Base-by-base conservation (phyloP, 106 monocot species). In the Platanthera guangdongensis region DNA sequence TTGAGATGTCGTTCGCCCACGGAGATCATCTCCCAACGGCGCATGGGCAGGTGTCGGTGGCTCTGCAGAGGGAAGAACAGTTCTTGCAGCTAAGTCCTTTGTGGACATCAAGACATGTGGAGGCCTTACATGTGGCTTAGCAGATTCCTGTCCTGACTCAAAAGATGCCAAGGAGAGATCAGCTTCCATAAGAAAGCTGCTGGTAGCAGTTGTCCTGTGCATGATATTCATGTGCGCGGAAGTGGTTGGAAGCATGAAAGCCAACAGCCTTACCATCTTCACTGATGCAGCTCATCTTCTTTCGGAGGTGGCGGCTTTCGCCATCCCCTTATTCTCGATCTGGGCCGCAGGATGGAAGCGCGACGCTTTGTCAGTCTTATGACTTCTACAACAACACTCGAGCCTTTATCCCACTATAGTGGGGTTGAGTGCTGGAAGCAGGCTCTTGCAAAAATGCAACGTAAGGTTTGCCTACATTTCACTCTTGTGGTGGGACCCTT, bases 341-440 rank as follows among this genome's bases (percentile, higher is more conserved):
- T 89, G 88, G 89, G 92, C 89, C 19, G 76, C 87, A 9, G 87
- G 92, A 11, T 92, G 92, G 87, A 87, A 74, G 89, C 92, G 89
- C 92, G 73, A 92, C 80, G 16, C 88, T 88, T 0, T 75, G 87
- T 1, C 89, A 83, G 57, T 87, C 89, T 9, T 92, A 89, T 57
- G 92, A 89, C 14, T 92, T 87, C 65, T 92, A 79, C 25, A 25
- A 25, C 25, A 25, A 25, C 25, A 25, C 25, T 25, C 25, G 25
- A 25, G 25, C 25, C 25, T 25, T 25, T 25, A 25, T 25, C 25
- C 25, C 25, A 25, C 25, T 25, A 25, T 25, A 25, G 0, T 0
- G 25, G 25, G 25, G 25, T 25, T 25, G 25, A 25, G 25, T 25
- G 0, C 25, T 25, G 25, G 0, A 25, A 0, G 25, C 25, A 25